Evolutionary conservation across 768 basidiomycete species (phyloP), one percentile per base, ranked within the genome.

Genomic region (Tubosaeta brunneosetosa): DNA sequence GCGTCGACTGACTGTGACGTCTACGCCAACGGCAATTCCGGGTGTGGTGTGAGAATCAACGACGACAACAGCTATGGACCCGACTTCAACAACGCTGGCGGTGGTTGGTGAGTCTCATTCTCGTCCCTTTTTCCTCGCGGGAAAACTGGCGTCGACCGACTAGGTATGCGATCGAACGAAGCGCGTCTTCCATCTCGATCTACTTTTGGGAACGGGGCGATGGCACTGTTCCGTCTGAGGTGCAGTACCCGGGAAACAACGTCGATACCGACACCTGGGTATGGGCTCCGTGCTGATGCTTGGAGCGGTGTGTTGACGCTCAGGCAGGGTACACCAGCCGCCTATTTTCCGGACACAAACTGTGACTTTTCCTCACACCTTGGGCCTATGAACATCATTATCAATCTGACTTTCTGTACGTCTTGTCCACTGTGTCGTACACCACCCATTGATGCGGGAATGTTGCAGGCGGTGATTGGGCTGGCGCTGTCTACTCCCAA

Each of bases 151-250:
- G 19, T 22, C 19, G 19, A 4, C 9, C 19, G 3, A 50, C 12
- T 33, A 65, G 71, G 69, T 77, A 74, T 53, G 76, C 68, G 1
- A 31, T 71, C 25, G 66, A 71, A 47, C 60, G 69, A 25, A 63
- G 56, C 13, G 41, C 58, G 8, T 57, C 47, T 17, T 65, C 66
- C 43, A 67, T 77, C 26, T 66, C 68, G 29, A 55, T 73, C 31
- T 77, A 67, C 61, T 75, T 73, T 54, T 76, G 76, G 73, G 70
- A 69, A 29, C 61, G 76, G 26, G 61, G 65, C n/a, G 66, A 66
- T 43, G 17, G 64, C 1, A 57, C 56, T n/a, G 66, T 75, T n/a
- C 76, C 76, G 11, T 51, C 53, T 4, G 60, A 71, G 36, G 67
- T 77, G 32, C 53, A 16, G 41, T 43, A 50, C 44, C 66, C 62